Conservation (phyloP, 1,139 yeast genomes). For the Candida sanyaensis region DNA sequence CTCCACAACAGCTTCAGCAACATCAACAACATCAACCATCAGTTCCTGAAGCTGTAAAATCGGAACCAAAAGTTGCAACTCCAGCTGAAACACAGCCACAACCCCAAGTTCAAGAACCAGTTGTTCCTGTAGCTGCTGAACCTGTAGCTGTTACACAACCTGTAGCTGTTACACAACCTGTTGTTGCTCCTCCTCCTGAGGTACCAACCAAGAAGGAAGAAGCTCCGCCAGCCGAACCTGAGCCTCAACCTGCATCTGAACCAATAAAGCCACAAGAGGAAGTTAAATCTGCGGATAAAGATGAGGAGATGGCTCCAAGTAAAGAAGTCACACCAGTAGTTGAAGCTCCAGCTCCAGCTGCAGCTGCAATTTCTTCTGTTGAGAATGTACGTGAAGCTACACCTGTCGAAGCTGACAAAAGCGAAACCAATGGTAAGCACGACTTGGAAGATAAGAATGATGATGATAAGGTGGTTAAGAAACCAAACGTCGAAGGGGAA, state of each 20-base stretch:
- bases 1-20: slow-evolving; percentile 1
- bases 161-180: not conserved
- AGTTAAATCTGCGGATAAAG: not conserved
- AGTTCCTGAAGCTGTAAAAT: slow-evolving; percentile 2
- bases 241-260: too few species aligned
- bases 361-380: slow-evolving; percentile 1
- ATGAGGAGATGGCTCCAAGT: not conserved
- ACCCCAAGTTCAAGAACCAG: not conserved
- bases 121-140: not conserved
- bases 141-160: too few species aligned
- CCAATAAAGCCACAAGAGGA: not conserved
- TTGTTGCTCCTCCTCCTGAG: not conserved
- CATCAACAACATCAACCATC: slow-evolving; percentile 10
- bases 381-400: slow-evolving; percentile 4
- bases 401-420: slow-evolving; percentile 2
- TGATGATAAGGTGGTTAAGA: slow-evolving; percentile 14
- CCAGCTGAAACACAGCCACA: not conserved
- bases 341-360: slow-evolving; percentile 4
- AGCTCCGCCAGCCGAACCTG: not conserved
- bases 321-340: not conserved
- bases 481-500: slow-evolving; percentile 13
- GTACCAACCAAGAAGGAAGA: not conserved
- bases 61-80: not conserved
- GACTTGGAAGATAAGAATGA: slow-evolving; percentile 40
- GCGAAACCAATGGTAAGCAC: slow-evolving; percentile 23